phyloP scores from a whole-genome alignment of 768 basidiomycete species.

The Lentinula aciculospora region DNA sequence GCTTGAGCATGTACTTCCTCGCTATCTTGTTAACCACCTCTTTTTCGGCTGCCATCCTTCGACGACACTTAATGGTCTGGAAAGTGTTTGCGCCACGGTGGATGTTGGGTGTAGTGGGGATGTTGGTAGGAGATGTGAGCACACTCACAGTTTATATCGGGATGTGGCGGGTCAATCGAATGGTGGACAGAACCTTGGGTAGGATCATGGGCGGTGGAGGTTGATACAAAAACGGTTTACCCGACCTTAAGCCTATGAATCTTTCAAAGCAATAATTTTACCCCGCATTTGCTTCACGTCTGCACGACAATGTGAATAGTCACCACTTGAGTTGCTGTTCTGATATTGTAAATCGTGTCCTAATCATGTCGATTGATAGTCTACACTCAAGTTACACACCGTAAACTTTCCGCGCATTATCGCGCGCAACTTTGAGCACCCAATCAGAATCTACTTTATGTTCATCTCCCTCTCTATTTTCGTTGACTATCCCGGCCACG shows the following conservation, averaged over 20 bases:
- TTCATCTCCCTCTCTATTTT: constrained; percentile 12
- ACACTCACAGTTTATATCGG: constrained; percentile 63
- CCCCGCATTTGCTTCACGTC: too few relatives aligned
- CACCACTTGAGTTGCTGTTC: too few relatives aligned
- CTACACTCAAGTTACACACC: too few relatives aligned
- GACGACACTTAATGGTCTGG: constrained; percentile 96
- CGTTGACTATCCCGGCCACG: constrained; percentile 40
- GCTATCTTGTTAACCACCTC: constrained; percentile 64
- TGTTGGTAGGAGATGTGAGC: constrained; percentile 68
- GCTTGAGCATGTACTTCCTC: constrained; percentile 69
- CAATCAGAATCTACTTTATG: constrained; percentile 46
- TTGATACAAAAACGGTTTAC: too few relatives aligned
- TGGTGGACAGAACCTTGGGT: background rate
- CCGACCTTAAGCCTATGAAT: too few relatives aligned
- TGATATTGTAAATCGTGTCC: too few relatives aligned
- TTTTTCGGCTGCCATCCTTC: constrained; percentile 63
- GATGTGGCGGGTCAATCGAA: constrained; percentile 15
- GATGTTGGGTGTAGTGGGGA: constrained; percentile 65
- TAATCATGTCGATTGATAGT: too few relatives aligned
- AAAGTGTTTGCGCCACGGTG: constrained; percentile 97
- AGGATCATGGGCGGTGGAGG: background rate
- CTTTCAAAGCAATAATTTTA: too few relatives aligned
- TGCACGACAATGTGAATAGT: too few relatives aligned
- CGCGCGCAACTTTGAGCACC: constrained; percentile 56
- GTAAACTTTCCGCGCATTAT: constrained; percentile 63